Percentiles rank a stretch among this genome's conserved stretches.
Conservation (phyloP, 2,329 filamentous ascomycete species). For the Fusarium sp. region DNA sequence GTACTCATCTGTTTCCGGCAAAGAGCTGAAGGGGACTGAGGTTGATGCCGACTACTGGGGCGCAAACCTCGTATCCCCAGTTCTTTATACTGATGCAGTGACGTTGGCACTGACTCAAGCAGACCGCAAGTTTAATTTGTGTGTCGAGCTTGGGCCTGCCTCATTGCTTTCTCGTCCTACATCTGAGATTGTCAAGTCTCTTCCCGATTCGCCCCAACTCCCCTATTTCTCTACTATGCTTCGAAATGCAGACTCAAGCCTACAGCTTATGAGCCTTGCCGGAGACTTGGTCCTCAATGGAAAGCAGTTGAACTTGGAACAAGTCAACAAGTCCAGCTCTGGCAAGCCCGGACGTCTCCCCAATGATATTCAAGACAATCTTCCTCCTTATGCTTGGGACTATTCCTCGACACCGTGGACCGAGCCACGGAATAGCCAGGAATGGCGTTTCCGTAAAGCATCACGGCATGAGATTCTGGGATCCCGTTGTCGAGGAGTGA, state of each 20-base stretch:
- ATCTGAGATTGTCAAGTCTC: constrained; percentile 40
- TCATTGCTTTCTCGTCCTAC: constrained; percentile 43
- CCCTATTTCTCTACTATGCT: constrained; percentile 43
- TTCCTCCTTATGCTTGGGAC: constrained; percentile 45
- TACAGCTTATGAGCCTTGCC: constrained; percentile 39
- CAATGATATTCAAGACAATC: constrained; percentile 40
- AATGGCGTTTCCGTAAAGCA: constrained; percentile 44
- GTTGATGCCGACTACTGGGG: constrained; percentile 44
- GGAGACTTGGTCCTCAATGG: constrained; percentile 43
- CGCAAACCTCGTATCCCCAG: constrained; percentile 42
- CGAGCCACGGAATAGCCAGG: constrained; percentile 41
- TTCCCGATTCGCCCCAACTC: constrained; percentile 26
- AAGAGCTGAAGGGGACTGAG: constrained; percentile 36
- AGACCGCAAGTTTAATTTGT: constrained; percentile 36
- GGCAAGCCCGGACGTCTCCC: constrained; percentile 37
- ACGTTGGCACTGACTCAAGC: constrained; percentile 33
- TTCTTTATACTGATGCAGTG: constrained; percentile 45
- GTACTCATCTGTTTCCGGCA: constrained; percentile 42
- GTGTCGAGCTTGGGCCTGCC: constrained; percentile 42
- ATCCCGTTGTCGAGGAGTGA: constrained; percentile 43
- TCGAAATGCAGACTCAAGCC: constrained; percentile 42
- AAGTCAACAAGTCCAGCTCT: constrained; percentile 33
- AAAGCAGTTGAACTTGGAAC: constrained; percentile 33
- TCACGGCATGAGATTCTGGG: constrained; percentile 45
- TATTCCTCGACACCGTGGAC: constrained; percentile 45